Evolutionary conservation across 768 basidiomycete genomes (phyloP).

Genomic region (Serendipita sp.): DNA sequence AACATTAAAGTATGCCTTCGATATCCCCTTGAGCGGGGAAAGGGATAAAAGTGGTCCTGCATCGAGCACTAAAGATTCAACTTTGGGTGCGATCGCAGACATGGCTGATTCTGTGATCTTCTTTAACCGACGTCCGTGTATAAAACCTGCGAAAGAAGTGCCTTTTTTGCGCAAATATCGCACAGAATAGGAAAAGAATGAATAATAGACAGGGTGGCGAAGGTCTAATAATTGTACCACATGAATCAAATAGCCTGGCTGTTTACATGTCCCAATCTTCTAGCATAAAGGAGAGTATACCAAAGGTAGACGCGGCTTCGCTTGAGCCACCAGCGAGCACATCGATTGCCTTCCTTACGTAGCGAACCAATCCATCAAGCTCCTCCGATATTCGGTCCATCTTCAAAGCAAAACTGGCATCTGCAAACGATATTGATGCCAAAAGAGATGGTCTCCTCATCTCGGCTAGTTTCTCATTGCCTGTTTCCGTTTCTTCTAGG

Average conservation of each 20-base stretch:
- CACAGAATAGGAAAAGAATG: too few relatives aligned
- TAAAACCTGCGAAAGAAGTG: too few relatives aligned
- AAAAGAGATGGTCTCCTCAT: background rate
- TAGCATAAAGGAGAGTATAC: conserved; percentile 55
- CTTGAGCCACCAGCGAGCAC: conserved; percentile 45
- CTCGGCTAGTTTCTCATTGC: too few relatives aligned
- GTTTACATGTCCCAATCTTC: conserved; percentile 55
- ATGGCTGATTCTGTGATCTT: background rate
- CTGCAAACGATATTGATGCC: conserved; percentile 20
- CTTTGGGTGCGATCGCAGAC: conserved; percentile 8
- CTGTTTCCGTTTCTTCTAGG: background rate
- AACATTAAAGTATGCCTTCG: conserved; percentile 71
- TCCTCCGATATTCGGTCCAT: conserved; percentile 53
- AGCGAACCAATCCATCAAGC: conserved; percentile 54
- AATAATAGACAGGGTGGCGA: too few relatives aligned
- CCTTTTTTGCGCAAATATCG: too few relatives aligned
- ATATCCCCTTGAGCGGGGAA: conserved; percentile 77
- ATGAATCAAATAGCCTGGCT: too few relatives aligned
- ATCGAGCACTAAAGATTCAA: conserved; percentile 70
- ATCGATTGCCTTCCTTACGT: conserved; percentile 54
- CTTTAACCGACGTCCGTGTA: too few relatives aligned
- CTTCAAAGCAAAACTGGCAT: conserved; percentile 33
- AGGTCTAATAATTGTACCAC: too few relatives aligned
- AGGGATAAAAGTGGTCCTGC: conserved; percentile 84
- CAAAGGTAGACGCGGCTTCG: conserved; percentile 48